phyloP scores from a whole-genome alignment of 139 green algal genomes.

The Chlamydomonas sp. region DNA sequence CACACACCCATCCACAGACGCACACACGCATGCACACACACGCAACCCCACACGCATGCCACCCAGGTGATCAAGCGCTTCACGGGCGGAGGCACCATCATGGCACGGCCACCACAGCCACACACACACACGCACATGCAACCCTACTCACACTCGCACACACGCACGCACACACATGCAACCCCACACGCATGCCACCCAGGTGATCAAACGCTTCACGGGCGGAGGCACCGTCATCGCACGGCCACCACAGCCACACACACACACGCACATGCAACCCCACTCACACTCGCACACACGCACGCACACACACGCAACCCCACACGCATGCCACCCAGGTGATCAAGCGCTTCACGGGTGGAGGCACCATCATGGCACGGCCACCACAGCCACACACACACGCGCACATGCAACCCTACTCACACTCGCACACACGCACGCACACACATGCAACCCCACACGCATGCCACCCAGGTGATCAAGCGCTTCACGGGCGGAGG shows the following conservation, averaged over 20 bases:
- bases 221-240: no score
- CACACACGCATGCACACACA: neutral
- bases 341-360: no score
- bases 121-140: neutral
- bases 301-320: neutral
- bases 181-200: neutral
- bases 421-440: neutral
- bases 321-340: neutral
- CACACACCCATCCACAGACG: neutral
- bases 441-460: neutral
- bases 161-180: neutral
- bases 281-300: neutral
- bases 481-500: slow-evolving; percentile 88
- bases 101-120: no score
- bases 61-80: no score
- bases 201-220: no score
- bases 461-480: slow-evolving; percentile 45
- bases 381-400: neutral
- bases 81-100: no score
- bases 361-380: no score
- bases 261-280: neutral
- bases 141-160: neutral
- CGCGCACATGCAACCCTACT: neutral
- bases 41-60: neutral
- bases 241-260: no score